Conservation (phyloP, 805 yeast genomes). For the Groenewaldozyma tartarivorans region DNA sequence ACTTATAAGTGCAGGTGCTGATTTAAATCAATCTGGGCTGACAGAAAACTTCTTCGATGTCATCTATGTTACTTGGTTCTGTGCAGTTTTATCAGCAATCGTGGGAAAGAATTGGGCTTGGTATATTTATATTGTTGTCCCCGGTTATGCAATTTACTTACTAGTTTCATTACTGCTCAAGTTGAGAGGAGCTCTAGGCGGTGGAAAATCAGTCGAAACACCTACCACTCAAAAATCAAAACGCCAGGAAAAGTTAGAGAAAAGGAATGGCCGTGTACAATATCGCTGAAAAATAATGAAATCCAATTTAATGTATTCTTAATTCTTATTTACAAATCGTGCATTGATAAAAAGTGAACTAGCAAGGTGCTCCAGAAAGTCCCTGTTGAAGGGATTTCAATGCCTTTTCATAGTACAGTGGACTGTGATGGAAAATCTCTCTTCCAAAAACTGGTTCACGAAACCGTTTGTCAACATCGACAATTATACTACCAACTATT, state of each 20-base stretch:
- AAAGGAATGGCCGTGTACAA: constrained; percentile 15
- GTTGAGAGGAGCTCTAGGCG: constrained; percentile 10
- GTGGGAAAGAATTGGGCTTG: constrained; percentile 54
- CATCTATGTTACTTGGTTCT: constrained; percentile 52
- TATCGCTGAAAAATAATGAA: constrained; percentile 4
- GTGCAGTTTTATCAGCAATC: constrained; percentile 43
- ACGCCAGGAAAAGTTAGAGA: constrained; percentile 34
- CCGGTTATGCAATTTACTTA: constrained; percentile 43
- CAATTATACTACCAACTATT: constrained; percentile 21
- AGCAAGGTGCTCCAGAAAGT: constrained; percentile 15
- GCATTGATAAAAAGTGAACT: background rate
- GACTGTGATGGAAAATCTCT: constrained; percentile 27
- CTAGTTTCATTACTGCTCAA: constrained; percentile 29
- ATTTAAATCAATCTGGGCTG: constrained; percentile 51
- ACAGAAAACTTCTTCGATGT: constrained; percentile 68
- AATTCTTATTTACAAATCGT: background rate
- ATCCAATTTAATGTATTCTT: constrained; percentile 1
- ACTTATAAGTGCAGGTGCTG: constrained; percentile 48
- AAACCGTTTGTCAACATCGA: constrained; percentile 25
- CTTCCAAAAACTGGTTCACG: constrained; percentile 27
- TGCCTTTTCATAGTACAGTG: constrained; percentile 26
- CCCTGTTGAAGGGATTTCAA: constrained; percentile 23
- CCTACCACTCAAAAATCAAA: constrained; percentile 21
- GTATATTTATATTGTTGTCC: constrained; percentile 44
- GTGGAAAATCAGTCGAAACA: constrained; percentile 15